Conservation (phyloP, 768 basidiomycete species). For the Suillus clintonianus region DNA sequence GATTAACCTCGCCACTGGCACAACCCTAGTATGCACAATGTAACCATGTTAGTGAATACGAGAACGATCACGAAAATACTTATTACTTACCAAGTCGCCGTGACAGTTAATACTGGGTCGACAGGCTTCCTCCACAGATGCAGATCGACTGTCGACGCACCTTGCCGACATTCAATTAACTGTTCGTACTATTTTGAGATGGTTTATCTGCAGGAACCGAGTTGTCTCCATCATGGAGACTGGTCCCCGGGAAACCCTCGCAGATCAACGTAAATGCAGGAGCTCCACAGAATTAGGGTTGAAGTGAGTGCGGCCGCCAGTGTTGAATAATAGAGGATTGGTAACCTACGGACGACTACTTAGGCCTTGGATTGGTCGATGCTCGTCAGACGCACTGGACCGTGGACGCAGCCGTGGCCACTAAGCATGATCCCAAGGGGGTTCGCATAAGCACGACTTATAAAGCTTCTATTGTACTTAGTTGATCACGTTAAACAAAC, state of each 20-base stretch:
- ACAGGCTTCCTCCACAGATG: too few relatives aligned
- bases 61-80: too few relatives aligned
- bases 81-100: too few relatives aligned
- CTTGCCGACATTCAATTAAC: too few relatives aligned
- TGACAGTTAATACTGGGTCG: too few relatives aligned
- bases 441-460: neutral
- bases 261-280: neutral
- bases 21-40: neutral
- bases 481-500: neutral
- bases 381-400: neutral
- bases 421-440: neutral
- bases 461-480: neutral
- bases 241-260: neutral
- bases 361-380: neutral
- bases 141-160: too few relatives aligned
- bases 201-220: neutral
- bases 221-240: neutral
- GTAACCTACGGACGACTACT: neutral
- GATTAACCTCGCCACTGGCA: neutral
- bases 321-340: neutral
- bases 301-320: too few relatives aligned
- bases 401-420: too few relatives aligned
- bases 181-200: too few relatives aligned
- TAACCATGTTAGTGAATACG: too few relatives aligned
- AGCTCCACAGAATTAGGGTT: neutral